phyloP scores from a whole-genome alignment of 495 filamentous ascomycete species.

The Venustampulla echinocandica region DNA sequence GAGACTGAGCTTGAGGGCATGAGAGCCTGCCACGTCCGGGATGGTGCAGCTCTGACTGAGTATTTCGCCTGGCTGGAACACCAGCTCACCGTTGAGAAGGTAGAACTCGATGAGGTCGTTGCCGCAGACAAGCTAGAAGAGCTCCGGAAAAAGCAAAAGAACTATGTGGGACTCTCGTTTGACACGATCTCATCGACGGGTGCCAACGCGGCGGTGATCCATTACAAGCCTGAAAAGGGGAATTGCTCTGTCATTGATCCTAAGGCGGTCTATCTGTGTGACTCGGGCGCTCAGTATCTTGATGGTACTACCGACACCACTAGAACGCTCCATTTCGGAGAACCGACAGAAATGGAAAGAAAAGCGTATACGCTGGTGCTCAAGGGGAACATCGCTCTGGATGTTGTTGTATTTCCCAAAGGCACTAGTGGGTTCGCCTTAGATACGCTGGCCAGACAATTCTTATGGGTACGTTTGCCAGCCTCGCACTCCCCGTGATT shows the following conservation, averaged over 20 bases:
- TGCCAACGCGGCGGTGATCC: slow-evolving; percentile 91
- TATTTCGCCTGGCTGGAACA: slow-evolving; percentile 98
- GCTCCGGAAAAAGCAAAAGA: slow-evolving; percentile 68
- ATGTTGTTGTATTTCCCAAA: slow-evolving; percentile 84
- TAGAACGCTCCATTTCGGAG: slow-evolving; percentile 83
- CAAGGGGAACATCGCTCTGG: slow-evolving; percentile 91
- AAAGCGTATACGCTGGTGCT: slow-evolving; percentile 92
- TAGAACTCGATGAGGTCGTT: slow-evolving; percentile 75
- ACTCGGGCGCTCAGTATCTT: slow-evolving; percentile 89
- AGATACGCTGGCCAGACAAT: slow-evolving; percentile 82
- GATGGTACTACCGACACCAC: slow-evolving; percentile 98
- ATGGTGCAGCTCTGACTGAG: slow-evolving; percentile 84
- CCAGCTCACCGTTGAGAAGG: slow-evolving; percentile 65
- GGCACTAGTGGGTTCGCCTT: slow-evolving; percentile 89
- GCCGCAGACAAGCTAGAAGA: slow-evolving; percentile 85
- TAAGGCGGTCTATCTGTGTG: slow-evolving; percentile 84
- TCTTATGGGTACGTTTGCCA: slow-evolving; percentile 59
- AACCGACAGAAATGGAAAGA: slow-evolving; percentile 75
- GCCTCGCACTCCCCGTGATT: too few relatives aligned
- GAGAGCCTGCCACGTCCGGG: slow-evolving; percentile 86
- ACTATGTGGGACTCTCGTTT: slow-evolving; percentile 89
- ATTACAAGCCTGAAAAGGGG: slow-evolving; percentile 87
- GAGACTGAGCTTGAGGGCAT: slow-evolving; percentile 85
- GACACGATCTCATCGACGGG: slow-evolving; percentile 94
- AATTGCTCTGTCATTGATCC: slow-evolving; percentile 81